These are phyloP conservation scores for Cladobotryum protrusum DNA, from an alignment of 2,329 filamentous ascomycete species.

Conservation along the genomic window DNA sequence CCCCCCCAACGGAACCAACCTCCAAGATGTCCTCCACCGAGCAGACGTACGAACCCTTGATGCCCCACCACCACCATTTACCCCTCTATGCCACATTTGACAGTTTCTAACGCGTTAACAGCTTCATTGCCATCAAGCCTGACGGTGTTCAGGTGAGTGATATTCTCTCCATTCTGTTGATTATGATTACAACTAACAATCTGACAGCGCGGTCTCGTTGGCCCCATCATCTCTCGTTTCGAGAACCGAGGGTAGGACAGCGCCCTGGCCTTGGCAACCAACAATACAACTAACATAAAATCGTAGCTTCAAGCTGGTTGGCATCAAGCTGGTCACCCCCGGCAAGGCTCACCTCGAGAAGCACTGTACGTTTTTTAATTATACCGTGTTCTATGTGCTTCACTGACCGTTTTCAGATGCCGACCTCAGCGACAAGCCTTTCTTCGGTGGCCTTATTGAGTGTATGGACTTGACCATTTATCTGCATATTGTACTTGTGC, in stretches of 20 bases:
- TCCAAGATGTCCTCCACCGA: constrained; percentile 65
- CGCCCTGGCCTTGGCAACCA: background rate
- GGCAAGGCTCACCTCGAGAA: constrained; percentile 93
- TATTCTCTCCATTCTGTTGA: background rate
- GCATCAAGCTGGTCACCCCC: constrained; percentile 90
- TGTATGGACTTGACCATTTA: constrained; percentile 54
- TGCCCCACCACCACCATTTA: constrained; percentile 24
- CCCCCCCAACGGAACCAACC: constrained; percentile 20
- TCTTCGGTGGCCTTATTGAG: constrained; percentile 90
- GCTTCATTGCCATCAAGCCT: constrained; percentile 99
- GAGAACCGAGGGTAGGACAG: constrained; percentile 78
- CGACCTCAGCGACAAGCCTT: constrained; percentile 88
- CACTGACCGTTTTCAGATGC: constrained; percentile 46
- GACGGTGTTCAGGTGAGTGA: constrained; percentile 90
- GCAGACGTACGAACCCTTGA: constrained; percentile 66
- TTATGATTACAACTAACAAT: constrained; percentile 17
- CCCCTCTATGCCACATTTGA: constrained; percentile 16
- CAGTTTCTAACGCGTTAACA: constrained; percentile 36
- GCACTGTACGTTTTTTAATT: constrained; percentile 59
- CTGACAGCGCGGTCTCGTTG: constrained; percentile 84
- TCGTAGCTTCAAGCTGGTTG: constrained; percentile 88
- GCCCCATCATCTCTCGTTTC: constrained; percentile 96
- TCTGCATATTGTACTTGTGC: background rate
- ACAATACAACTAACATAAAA: background rate
- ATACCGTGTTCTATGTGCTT: background rate